Evolutionary conservation across 23 red algal genomes (phyloP), one percentile per base, ranked within the genome.

Genomic region (Pyropia yezoensis): DNA sequence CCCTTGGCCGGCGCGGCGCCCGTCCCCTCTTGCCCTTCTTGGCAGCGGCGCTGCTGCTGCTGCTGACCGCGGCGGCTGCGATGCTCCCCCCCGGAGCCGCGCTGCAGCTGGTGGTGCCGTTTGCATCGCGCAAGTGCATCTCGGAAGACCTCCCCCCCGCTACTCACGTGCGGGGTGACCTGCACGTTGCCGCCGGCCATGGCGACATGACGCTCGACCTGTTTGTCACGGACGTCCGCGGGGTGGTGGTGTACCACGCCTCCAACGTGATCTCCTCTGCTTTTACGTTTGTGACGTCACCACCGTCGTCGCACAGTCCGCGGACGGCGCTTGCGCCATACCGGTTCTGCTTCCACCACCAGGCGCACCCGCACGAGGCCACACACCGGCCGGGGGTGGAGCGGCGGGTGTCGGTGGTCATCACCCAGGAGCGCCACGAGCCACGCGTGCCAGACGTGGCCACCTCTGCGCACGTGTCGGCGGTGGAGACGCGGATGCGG

Each of bases 201-300:
- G 82, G 82, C 6, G 82, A 87, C 21, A 87, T 87, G 82, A 61
- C 69, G 17, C 47, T 87, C 49, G 82, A 87, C 60, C 71, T 87
- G 15, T 87, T 87, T 51, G 82, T 87, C 8, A 59, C 66, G 18
- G 72, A 87, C 62, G 28, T 45, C 14, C 45, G 65, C 49, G 82
- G 82, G 30, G 67, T 52, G 2, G 71, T 87, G 3, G 58, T 70
- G 3, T 87, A 70, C 82, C 82, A 87, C 63, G 60, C 57, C n/a
- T 49, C 71, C 18, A 65, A 75, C 64, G 82, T 87, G 3, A 77
- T 76, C 61, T 64, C 82, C 16, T 64, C 76, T 14, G 76, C 75
- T 47, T 87, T 76, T 65, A 76, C 82, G 6, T 87, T 87, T 57
- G 52, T 54, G 5, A 68, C 82, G 39, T 47, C 39, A 1, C 39